Conservation (phyloP, 345 rosid genomes). For the Salix dunnii region DNA sequence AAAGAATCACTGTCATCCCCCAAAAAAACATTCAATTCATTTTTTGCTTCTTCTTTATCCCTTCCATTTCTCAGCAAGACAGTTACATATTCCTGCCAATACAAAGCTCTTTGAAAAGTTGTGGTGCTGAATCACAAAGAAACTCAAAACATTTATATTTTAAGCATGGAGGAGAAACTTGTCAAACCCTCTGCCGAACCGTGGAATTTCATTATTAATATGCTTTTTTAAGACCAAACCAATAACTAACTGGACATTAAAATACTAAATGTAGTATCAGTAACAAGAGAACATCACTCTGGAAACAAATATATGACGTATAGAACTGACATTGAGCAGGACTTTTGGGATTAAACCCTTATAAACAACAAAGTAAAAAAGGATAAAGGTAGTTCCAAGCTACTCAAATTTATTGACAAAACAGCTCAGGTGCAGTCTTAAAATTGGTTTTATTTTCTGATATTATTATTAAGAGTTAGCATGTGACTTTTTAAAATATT, state of each 20-base stretch:
- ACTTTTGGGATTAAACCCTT: not conserved
- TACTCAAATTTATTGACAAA: not conserved
- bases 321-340: not conserved
- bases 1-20: constrained; percentile 88
- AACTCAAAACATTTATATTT: not conserved
- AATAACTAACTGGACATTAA: not conserved
- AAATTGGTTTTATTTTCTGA: not conserved
- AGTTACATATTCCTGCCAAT: constrained; percentile 79
- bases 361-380: not conserved
- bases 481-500: not conserved
- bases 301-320: not conserved
- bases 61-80: constrained; percentile 88
- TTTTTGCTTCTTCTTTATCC: constrained; percentile 76
- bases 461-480: not conserved
- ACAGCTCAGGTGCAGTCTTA: not conserved
- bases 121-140: not conserved
- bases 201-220: not conserved
- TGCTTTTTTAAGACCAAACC: not conserved
- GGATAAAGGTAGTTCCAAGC: not conserved
- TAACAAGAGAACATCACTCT: not conserved
- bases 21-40: constrained; percentile 82
- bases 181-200: not conserved
- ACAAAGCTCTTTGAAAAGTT: constrained; percentile 11
- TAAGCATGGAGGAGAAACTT: not conserved
- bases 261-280: not conserved